Base-by-base conservation (phyloP, 2,329 filamentous ascomycete species). In the Karstenula rhodostoma region DNA sequence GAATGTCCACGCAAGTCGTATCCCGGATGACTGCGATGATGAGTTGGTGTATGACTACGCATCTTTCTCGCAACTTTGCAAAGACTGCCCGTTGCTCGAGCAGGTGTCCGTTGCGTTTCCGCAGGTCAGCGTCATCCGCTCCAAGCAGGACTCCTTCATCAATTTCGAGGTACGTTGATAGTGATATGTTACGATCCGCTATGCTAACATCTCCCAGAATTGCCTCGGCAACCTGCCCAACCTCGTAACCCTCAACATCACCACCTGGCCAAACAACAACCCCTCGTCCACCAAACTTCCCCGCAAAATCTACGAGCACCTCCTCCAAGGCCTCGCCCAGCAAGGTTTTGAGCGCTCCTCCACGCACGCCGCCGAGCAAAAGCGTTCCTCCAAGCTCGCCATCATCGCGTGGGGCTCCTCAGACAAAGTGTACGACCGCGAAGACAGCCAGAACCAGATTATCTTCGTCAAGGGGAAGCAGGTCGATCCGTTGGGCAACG, bases 61-160 rank as follows among this genome's bases (percentile, higher is more conserved):
- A 6, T 77, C 80, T 1, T 82, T 83, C 44, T 77, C 78, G 29
- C 75, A 80, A 58, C 81, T 84, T 29, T 83, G 80, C 71, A 79
- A 78, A 53, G 76, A 78, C 7, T 82, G 80, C 62, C 65, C 73
- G 10, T 61, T 74, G 29, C 64, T 84, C 15, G 79, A 83, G 60
- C 81, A 84, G 57, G 67, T 84, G 1, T 81, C 77, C 4, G 75
- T 81, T n/a, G 82, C 80, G 1, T 83, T 82, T 69, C 82, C 82
- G 7, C 49, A 64, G 4, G 81, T 81, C 1, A 81, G 78, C 64
- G 68, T 83, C 22, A 74, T 82, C n/a, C 67, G 78, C 17, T 71
- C 63, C 37, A 79, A 78, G 52, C 78, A 73, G 49, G 76, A 79
- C 17, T 75, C 77, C n/a, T 83, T 82, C 67, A 67, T 74, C 60